Conservation (phyloP, 1,139 yeast species). For the Blastobotrys buckinghamii region DNA sequence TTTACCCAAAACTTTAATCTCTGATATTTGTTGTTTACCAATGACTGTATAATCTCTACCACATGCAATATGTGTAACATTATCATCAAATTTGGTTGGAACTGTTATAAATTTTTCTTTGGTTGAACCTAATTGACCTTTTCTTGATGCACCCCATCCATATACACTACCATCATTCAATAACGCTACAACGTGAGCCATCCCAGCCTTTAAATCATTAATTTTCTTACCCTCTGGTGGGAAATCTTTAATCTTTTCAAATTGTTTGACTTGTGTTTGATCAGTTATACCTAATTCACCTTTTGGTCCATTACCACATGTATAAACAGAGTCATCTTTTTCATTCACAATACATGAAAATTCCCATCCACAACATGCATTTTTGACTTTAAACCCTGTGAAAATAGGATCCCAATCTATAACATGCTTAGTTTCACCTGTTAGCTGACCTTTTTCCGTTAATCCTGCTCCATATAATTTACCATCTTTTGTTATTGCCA, state of each 20-base stretch:
- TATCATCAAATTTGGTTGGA: conserved; percentile 18
- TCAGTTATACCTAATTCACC: conserved; percentile 71
- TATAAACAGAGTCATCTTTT: conserved; percentile 38
- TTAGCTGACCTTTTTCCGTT: conserved; percentile 53
- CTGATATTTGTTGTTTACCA: conserved; percentile 18
- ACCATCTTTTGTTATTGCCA: conserved; percentile 52
- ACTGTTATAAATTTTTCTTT: conserved; percentile 18
- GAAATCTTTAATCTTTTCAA: conserved; percentile 14
- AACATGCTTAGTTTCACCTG: conserved; percentile 18
- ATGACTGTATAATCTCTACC: conserved; percentile 33
- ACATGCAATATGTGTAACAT: conserved; percentile 24
- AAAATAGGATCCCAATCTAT: conserved; percentile 14
- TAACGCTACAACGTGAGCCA: conserved; percentile 51
- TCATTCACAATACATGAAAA: conserved; percentile 49
- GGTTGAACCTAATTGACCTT: conserved; percentile 53
- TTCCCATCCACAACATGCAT: conserved; percentile 70
- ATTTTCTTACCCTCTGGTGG: conserved; percentile 22
- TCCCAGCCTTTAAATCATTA: conserved; percentile 40
- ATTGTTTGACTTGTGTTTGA: neutral
- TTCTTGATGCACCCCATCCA: conserved; percentile 84
- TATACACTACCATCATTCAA: conserved; percentile 41
- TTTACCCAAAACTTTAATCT: conserved; percentile 21
- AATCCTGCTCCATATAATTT: conserved; percentile 54
- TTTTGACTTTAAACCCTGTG: conserved; percentile 8
- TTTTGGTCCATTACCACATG: conserved; percentile 57